Conservation (phyloP, 2,329 filamentous ascomycete genomes). For the Phialemoniopsis sp. region DNA sequence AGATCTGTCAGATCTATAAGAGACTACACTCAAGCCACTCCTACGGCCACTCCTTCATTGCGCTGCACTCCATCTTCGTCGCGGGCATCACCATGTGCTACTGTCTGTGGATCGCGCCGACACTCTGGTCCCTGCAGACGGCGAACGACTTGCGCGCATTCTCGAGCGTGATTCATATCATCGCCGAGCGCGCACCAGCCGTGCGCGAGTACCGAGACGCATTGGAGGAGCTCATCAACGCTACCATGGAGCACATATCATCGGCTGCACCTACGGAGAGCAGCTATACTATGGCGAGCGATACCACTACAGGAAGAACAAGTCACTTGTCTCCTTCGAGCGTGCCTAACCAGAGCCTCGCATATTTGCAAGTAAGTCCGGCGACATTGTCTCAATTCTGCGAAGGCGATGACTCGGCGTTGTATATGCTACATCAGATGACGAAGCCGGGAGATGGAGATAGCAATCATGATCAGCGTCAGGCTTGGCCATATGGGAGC, state of each 20-base stretch:
- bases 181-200: slow-evolving; percentile 42
- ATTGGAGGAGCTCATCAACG: slow-evolving; percentile 40
- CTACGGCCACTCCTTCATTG: slow-evolving; percentile 36
- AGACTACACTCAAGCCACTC: slow-evolving; percentile 31
- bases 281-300: too few species aligned
- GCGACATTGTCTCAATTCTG: too few species aligned
- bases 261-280: too few species aligned
- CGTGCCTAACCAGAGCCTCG: too few species aligned
- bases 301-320: too few species aligned
- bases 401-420: too few species aligned
- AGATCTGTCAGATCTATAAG: slow-evolving; percentile 36
- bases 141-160: slow-evolving; percentile 45
- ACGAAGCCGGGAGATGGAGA: too few species aligned
- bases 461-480: too few species aligned
- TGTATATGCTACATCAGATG: too few species aligned
- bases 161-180: slow-evolving; percentile 42
- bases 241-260: slow-evolving; percentile 41
- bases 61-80: slow-evolving; percentile 36
- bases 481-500: too few species aligned
- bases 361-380: too few species aligned
- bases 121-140: slow-evolving; percentile 41
- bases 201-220: slow-evolving; percentile 42
- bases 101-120: slow-evolving; percentile 33
- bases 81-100: slow-evolving; percentile 33
- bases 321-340: too few species aligned